Evolutionary conservation across 345 rosid species (phyloP).

Genomic region (Eucalyptus coolabah): DNA sequence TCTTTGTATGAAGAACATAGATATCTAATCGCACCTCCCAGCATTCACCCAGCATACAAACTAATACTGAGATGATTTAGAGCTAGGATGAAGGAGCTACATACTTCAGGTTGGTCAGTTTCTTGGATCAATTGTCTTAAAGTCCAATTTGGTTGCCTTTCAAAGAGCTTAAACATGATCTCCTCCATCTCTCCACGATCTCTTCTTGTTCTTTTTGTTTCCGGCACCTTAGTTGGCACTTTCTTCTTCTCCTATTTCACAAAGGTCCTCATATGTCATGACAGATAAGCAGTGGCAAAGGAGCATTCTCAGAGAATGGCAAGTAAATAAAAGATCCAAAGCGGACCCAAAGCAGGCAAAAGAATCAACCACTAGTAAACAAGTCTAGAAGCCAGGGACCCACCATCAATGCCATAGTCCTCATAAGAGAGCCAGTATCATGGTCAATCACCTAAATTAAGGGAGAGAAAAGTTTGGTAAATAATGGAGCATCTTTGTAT

Average conservation of each 20-base stretch:
- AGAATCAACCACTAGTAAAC: not conserved
- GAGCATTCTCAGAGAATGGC: not conserved
- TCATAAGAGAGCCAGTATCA: conserved; percentile 67
- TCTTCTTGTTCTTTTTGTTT: conserved; percentile 74
- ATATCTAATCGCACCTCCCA: not conserved
- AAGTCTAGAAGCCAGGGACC: not conserved
- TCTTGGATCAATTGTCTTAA: conserved; percentile 65
- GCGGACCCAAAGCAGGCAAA: not conserved
- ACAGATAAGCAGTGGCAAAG: not conserved
- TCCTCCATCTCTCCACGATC: conserved; percentile 86
- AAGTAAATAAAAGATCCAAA: not conserved
- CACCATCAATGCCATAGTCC: conserved; percentile 69
- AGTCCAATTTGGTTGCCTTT: conserved; percentile 86
- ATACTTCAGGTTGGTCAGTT: conserved; percentile 91
- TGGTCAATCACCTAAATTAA: conserved; percentile 63
- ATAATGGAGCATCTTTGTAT: not conserved
- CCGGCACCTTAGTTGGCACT: conserved; percentile 32
- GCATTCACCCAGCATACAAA: not conserved
- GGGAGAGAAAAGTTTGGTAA: not conserved
- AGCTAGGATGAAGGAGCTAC: not conserved
- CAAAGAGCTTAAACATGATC: conserved; percentile 86
- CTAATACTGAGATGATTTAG: not conserved
- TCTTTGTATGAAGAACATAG: not conserved
- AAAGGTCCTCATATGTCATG: not conserved
- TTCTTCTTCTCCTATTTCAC: conserved; percentile 65